Evolutionary conservation across 345 rosid genomes (phyloP), one percentile per base, ranked within the genome.

Genomic region (Crucihimalaya himalaica): DNA sequence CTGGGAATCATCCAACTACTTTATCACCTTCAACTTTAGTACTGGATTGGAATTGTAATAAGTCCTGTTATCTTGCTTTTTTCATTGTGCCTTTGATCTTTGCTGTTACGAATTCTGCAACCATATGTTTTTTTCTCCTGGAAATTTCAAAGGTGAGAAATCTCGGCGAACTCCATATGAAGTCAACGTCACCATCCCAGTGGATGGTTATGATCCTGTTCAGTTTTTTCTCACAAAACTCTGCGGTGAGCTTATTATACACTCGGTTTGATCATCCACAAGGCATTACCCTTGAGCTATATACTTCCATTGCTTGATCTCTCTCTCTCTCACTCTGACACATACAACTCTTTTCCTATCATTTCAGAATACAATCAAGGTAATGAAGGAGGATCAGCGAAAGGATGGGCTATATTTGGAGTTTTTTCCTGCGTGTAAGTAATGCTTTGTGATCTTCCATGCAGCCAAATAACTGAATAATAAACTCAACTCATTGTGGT

Each of bases 361-460:
- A 52, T 66, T 80, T 83, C 88, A 95, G 99, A 86, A 53, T 79
- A 80, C 67, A 78, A 79, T 58, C 92, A 92, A 83, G 81, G 82
- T 40, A 68, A 58, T 70, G 83, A 66, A 62, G 91, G 82, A 73
- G 92, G 88, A 45, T 74, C 88, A 73, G 66, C 76, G n/a, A 79
- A 84, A 74, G 97, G 97, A 69, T 95, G 97, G 99, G 97, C 93
- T 52, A 79, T 82, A 69, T 95, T 92, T 54, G 99, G 99, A 54
- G 82, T 90, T 70, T 52, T 92, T 71, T 95, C 97, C 80, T 95
- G 93, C 88, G 80, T 89, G 99, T 95, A 87, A n/a, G 84, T n/a
- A 34, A 19, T 34, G 64, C 16, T 27, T 31, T 40, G 34, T 16
- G 34, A 57, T 28, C 3, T 29, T 40, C 18, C 9, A 20, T 70